A percentile compares a stretch with the other conserved stretches of the same genome.
phyloP scores from a whole-genome alignment of 257 asterid genomes.

The Coffea canephora region DNA sequence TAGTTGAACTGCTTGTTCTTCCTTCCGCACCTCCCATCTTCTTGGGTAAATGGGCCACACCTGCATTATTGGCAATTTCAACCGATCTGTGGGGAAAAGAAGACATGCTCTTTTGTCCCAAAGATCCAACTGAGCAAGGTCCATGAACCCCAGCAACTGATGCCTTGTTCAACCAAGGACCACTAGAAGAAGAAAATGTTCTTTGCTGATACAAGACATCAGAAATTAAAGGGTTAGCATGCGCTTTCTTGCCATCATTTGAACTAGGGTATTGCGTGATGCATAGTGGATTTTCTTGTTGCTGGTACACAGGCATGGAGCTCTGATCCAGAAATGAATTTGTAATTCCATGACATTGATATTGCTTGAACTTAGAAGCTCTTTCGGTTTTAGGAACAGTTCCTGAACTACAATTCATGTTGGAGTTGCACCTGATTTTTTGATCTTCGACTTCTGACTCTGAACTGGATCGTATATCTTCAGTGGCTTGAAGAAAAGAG shows the following conservation, averaged over 20 bases:
- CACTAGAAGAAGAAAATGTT: constrained; percentile 28
- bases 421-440: constrained; percentile 37
- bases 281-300: constrained; percentile 30
- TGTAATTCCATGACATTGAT: constrained; percentile 28
- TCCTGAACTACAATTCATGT: constrained; percentile 26
- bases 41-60: constrained; percentile 22
- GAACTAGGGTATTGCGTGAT: constrained; percentile 23
- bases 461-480: constrained; percentile 38
- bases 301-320: constrained; percentile 34
- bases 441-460: constrained; percentile 71
- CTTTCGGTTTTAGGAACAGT: constrained; percentile 35
- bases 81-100: constrained; percentile 39
- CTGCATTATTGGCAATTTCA: constrained; percentile 27
- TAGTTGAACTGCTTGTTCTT: constrained; percentile 21
- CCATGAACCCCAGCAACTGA: constrained; percentile 43
- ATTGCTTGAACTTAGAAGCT: constrained; percentile 34
- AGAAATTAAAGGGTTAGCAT: constrained; percentile 33
- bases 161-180: constrained; percentile 38
- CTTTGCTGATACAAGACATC: constrained; percentile 19
- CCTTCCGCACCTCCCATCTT: constrained; percentile 35
- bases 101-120: constrained; percentile 38
- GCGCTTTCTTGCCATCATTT: constrained; percentile 17
- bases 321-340: constrained; percentile 24
- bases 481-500: constrained; percentile 60
- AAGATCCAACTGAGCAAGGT: constrained; percentile 28